Percentiles rank a stretch among this genome's conserved stretches.
Conservation (phyloP, 345 rosid genomes). For the Chamaenerion angustifolium region DNA sequence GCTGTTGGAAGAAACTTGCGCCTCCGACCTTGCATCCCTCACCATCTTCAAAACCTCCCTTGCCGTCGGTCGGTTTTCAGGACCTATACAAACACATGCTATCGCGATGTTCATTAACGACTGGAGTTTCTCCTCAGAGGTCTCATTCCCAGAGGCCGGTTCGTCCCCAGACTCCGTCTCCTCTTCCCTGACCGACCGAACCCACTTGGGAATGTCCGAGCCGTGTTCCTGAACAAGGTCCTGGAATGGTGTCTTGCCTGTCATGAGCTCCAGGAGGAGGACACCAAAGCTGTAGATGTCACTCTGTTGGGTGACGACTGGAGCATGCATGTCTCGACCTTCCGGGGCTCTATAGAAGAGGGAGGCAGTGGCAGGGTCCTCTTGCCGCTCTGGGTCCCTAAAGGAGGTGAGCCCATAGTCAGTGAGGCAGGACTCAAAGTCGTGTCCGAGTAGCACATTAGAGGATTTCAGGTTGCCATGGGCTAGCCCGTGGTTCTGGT, state of each 20-base stretch:
- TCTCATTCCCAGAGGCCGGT: slow-evolving; percentile 66
- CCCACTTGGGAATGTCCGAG: slow-evolving; percentile 88
- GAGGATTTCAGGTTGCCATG: slow-evolving; percentile 91
- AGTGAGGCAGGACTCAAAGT: slow-evolving; percentile 91
- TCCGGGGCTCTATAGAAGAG: slow-evolving; percentile 89
- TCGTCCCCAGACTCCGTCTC: slow-evolving; percentile 92
- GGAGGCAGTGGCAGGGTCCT: slow-evolving; percentile 58
- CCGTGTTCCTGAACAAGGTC: slow-evolving; percentile 91
- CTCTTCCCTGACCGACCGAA: slow-evolving; percentile 73
- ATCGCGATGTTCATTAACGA: slow-evolving; percentile 70
- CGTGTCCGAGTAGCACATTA: slow-evolving; percentile 74
- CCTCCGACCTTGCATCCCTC: slow-evolving; percentile 76
- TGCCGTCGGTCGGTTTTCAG: slow-evolving; percentile 66
- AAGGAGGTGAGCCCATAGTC: slow-evolving; percentile 64
- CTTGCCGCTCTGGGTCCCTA: slow-evolving; percentile 54
- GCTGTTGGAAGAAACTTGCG: slow-evolving; percentile 68
- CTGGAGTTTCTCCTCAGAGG: slow-evolving; percentile 80
- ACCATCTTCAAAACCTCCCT: slow-evolving; percentile 86
- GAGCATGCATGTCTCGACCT: slow-evolving; percentile 43
- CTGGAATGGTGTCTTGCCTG: slow-evolving; percentile 86
- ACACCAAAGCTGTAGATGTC: slow-evolving; percentile 95
- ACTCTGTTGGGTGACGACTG: slow-evolving; percentile 50
- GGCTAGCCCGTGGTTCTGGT: slow-evolving; percentile 69
- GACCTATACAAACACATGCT: slow-evolving; percentile 52
- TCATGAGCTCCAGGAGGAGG: slow-evolving; percentile 79